These are phyloP conservation scores for Emergomyces pasteurianus DNA, from an alignment of 2,329 filamentous ascomycete species.

Conservation along the genomic window DNA sequence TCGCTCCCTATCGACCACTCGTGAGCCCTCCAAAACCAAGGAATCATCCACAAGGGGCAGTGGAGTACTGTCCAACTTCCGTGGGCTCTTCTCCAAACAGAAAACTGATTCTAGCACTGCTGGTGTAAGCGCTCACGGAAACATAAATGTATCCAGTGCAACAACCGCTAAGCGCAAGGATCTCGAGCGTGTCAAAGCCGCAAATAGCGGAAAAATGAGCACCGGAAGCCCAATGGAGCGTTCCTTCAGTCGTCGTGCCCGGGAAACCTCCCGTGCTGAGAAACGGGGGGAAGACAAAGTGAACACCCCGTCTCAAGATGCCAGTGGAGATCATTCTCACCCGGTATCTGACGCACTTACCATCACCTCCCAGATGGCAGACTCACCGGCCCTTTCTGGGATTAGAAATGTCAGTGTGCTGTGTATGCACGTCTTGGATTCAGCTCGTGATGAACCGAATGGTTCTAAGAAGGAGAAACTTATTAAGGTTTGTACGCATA, in stretches of 20 bases:
- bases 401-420: slow-evolving; percentile 9
- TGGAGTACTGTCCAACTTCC: slow-evolving; percentile 12
- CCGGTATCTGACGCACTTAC: background rate
- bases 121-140: background rate
- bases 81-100: slow-evolving; percentile 11
- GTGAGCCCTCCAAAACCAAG: slow-evolving; percentile 2
- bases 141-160: background rate
- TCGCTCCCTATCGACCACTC: background rate
- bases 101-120: slow-evolving; percentile 5
- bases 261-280: background rate
- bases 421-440: slow-evolving; percentile 11
- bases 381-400: slow-evolving; percentile 7
- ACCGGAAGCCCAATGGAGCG: background rate
- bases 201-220: background rate
- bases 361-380: background rate
- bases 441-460: slow-evolving; percentile 9
- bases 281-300: background rate
- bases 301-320: background rate
- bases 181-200: background rate
- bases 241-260: background rate
- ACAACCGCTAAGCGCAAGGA: slow-evolving; percentile 1
- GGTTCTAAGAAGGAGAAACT: slow-evolving; percentile 11
- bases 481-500: slow-evolving; percentile 8
- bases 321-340: background rate
- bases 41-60: slow-evolving; percentile 3